These are phyloP conservation scores for Tulasnella sp. DNA, from an alignment of 768 basidiomycete genomes.

Conservation along the genomic window DNA sequence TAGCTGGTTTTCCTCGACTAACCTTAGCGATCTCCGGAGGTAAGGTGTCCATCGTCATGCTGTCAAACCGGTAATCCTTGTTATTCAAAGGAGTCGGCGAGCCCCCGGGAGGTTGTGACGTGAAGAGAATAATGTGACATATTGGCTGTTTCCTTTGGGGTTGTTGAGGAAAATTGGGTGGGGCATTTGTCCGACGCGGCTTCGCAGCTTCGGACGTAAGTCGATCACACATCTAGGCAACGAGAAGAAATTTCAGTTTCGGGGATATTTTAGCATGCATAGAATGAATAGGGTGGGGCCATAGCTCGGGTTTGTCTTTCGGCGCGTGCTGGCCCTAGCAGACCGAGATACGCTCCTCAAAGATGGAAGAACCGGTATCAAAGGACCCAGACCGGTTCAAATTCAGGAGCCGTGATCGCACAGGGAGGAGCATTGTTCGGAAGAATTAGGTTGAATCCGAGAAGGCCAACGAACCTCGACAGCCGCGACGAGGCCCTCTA, in stretches of 20 bases:
- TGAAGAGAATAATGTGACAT: conserved; percentile 10
- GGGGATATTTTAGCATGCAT: neutral
- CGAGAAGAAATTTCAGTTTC: neutral
- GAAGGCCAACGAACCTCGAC: conserved; percentile 1
- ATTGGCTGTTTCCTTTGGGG: neutral
- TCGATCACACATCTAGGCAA: conserved; percentile 4
- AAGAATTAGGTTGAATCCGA: neutral
- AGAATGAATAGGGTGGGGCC: neutral
- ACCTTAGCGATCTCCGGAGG: conserved; percentile 15
- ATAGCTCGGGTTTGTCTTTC: neutral
- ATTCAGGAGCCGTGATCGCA: too few relatives aligned
- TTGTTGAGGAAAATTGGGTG: conserved; percentile 1
- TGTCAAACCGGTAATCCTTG: neutral
- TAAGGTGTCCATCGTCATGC: conserved; percentile 8
- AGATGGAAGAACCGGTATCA: neutral
- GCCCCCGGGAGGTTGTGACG: conserved; percentile 9
- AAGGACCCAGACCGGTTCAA: too few relatives aligned
- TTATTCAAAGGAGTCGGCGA: neutral
- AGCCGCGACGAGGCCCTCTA: conserved; percentile 16
- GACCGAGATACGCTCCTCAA: too few relatives aligned
- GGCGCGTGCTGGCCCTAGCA: neutral
- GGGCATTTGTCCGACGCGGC: neutral
- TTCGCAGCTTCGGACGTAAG: neutral
- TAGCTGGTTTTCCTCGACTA: neutral
- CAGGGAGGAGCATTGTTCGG: too few relatives aligned